phyloP scores from a whole-genome alignment of 2,329 filamentous ascomycete genomes.

The Aspergillus aculeatus region DNA sequence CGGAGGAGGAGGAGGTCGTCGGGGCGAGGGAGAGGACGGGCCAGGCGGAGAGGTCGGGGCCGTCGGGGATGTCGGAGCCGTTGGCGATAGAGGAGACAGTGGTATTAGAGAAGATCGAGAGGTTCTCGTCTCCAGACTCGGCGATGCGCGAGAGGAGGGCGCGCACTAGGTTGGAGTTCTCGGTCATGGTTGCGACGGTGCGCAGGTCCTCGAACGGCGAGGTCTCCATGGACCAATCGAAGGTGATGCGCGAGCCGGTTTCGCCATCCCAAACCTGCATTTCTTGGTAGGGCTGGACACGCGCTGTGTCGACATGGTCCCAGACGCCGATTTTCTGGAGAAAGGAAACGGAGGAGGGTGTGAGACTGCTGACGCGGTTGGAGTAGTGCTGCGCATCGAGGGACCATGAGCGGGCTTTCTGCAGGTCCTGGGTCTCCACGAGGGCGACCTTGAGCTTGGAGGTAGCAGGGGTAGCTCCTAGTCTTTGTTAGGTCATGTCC shows the following conservation, averaged over 20 bases:
- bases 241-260: constrained; percentile 81
- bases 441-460: constrained; percentile 79
- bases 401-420: constrained; percentile 65
- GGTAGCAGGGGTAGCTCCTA: constrained; percentile 73
- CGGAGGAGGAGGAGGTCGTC: constrained; percentile 33
- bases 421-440: constrained; percentile 83
- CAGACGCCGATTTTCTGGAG: constrained; percentile 82
- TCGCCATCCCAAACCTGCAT: constrained; percentile 99
- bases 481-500: constrained; percentile 1
- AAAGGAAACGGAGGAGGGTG: constrained; percentile 80
- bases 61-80: constrained; percentile 65
- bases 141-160: constrained; percentile 71
- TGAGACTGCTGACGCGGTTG: constrained; percentile 93
- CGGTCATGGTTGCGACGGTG: constrained; percentile 92
- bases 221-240: constrained; percentile 65
- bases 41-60: constrained; percentile 80
- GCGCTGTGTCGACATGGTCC: constrained; percentile 68
- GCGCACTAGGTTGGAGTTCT: constrained; percentile 85
- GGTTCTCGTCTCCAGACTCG: constrained; percentile 58
- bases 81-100: constrained; percentile 77
- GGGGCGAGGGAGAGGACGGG: constrained; percentile 74
- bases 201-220: constrained; percentile 49
- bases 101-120: constrained; percentile 72
- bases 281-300: constrained; percentile 84
- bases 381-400: constrained; percentile 71